A percentile compares a stretch with the other conserved stretches of the same genome.
Evolutionary conservation across 1,284 basidiomycete species (phyloP).

Genomic region (Naganishia liquefaciens): DNA sequence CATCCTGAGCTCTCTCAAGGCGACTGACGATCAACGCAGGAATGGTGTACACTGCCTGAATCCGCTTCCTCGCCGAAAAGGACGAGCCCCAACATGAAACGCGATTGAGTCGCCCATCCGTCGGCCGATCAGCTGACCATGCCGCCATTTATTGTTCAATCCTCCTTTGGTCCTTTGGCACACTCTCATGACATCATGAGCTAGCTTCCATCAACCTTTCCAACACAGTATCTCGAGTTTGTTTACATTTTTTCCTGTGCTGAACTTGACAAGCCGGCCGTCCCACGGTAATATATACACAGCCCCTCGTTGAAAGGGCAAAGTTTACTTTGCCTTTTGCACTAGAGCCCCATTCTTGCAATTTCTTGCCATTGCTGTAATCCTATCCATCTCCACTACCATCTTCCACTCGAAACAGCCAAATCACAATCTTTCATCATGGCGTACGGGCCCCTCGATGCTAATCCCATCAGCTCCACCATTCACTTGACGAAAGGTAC

Average conservation of each 20-base stretch:
- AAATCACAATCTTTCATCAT: neutral
- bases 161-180: too few relatives aligned
- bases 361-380: neutral
- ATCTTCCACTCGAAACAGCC: neutral
- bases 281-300: neutral
- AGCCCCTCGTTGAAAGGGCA: neutral
- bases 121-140: too few relatives aligned
- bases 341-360: neutral
- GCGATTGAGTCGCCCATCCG: too few relatives aligned
- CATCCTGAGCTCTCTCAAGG: too few relatives aligned
- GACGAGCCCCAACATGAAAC: too few relatives aligned
- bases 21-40: too few relatives aligned
- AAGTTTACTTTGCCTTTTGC: neutral
- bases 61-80: too few relatives aligned
- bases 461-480: conserved; percentile 7
- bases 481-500: conserved; percentile 5
- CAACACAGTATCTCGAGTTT: neutral
- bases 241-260: too few relatives aligned
- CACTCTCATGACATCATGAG: conserved; percentile 2
- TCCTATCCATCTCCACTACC: neutral
- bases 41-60: too few relatives aligned
- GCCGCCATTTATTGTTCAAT: too few relatives aligned
- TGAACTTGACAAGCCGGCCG: neutral
- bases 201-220: neutral
- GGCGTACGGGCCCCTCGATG: conserved; percentile 11